Evolutionary conservation across 331 rosid genomes (phyloP).

Genomic region (Phaseolus coccineus): DNA sequence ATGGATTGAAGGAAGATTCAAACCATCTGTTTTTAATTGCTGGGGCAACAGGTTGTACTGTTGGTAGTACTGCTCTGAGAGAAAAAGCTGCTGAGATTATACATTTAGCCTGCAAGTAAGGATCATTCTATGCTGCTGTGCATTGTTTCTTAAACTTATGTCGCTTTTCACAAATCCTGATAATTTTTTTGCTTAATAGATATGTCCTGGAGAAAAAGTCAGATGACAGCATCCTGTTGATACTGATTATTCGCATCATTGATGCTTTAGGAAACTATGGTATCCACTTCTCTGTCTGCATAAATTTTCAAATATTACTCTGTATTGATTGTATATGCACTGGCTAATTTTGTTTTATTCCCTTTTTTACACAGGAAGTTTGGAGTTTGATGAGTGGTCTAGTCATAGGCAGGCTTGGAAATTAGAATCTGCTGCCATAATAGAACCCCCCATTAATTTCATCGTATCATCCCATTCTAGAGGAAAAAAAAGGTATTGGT

Average conservation of each 20-base stretch:
- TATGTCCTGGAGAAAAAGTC: slow-evolving; percentile 83
- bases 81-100: slow-evolving; percentile 89
- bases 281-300: slow-evolving; percentile 47
- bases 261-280: slow-evolving; percentile 97
- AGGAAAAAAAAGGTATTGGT: slow-evolving; percentile 84
- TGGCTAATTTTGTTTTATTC: slow-evolving; percentile 35
- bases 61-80: slow-evolving; percentile 82
- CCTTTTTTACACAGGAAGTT: slow-evolving; percentile 66
- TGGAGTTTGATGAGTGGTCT: slow-evolving; percentile 97
- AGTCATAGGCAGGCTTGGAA: slow-evolving; percentile 99
- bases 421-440: slow-evolving; percentile 93
- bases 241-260: slow-evolving; percentile 90
- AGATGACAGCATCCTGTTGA: slow-evolving; percentile 92
- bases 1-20: slow-evolving; percentile 65
- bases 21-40: slow-evolving; percentile 78
- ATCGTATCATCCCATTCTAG: slow-evolving; percentile 80
- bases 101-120: slow-evolving; percentile 91
- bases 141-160: slow-evolving; percentile 35
- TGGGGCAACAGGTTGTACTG: slow-evolving; percentile 89
- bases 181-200: slow-evolving; percentile 55
- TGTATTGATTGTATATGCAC: slow-evolving; percentile 21
- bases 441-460: slow-evolving; percentile 91
- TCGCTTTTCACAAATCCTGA: slow-evolving; percentile 39
- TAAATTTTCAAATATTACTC: slow-evolving; percentile 1
- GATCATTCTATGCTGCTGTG: slow-evolving; percentile 31